A percentile compares a stretch with the other conserved stretches of the same genome.
Evolutionary conservation across 345 rosid species (phyloP).

Genomic region (Geranium rotundifolium): DNA sequence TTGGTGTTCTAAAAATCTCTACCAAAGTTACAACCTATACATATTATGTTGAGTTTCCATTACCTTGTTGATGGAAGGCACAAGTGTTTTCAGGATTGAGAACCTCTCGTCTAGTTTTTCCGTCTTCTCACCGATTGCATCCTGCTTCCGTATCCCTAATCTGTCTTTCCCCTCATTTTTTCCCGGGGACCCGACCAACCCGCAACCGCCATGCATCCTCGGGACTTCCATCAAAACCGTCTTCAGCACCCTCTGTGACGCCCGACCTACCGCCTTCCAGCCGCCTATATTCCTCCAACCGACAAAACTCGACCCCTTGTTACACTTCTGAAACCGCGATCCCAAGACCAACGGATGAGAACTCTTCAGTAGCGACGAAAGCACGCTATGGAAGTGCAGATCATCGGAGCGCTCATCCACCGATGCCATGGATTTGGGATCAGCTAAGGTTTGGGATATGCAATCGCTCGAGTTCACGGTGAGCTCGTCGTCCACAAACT

Average conservation of each 20-base stretch:
- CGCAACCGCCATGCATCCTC: conserved; percentile 32
- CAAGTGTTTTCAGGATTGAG: conserved; percentile 46
- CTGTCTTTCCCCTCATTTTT: conserved; percentile 18
- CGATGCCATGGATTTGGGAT: conserved; percentile 12
- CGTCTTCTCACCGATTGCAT: conserved; percentile 44
- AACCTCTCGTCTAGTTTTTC: conserved; percentile 50
- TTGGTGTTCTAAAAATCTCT: no score
- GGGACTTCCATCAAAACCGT: conserved; percentile 70
- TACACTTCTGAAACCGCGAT: conserved; percentile 32
- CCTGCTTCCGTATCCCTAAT: conserved; percentile 42
- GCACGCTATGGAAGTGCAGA: conserved; percentile 60
- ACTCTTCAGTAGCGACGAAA: conserved; percentile 50
- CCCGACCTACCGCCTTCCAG: conserved; percentile 15
- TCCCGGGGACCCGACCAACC: conserved; percentile 25
- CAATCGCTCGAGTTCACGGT: conserved; percentile 70
- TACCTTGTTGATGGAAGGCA: conserved; percentile 75
- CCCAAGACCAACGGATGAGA: conserved; percentile 52
- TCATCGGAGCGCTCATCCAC: conserved; percentile 19
- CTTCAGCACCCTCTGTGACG: conserved; percentile 52
- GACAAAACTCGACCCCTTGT: conserved; percentile 49
- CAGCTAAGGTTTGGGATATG: conserved; percentile 54
- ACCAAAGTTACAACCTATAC: no score
- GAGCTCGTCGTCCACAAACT: conserved; percentile 56
- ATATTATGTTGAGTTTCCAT: neutral
- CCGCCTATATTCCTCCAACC: conserved; percentile 41